phyloP scores from a whole-genome alignment of 768 basidiomycete species.

The Calocera viscosa region DNA sequence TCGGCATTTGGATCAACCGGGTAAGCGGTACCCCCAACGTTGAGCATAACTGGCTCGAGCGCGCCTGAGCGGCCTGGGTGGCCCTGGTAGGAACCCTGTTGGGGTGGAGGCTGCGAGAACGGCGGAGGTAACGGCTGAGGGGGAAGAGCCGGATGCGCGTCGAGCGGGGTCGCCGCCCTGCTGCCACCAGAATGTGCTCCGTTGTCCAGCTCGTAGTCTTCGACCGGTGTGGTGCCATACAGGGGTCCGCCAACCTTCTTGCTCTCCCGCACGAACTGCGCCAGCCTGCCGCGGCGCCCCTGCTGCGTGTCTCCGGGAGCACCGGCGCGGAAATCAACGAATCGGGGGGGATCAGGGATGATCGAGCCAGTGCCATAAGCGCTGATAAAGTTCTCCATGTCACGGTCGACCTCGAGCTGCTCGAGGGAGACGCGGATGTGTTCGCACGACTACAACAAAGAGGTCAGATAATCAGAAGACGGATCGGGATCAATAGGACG shows the following conservation, averaged over 20 bases:
- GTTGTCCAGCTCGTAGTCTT: neutral
- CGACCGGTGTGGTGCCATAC: conserved; percentile 11
- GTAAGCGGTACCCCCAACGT: conserved; percentile 55
- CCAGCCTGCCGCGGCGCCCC: conserved; percentile 33
- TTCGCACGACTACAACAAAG: conserved; percentile 66
- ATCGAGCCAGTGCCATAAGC: conserved; percentile 77
- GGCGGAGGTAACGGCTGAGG: neutral
- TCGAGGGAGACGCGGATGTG: conserved; percentile 74
- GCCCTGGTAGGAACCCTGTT: conserved; percentile 17
- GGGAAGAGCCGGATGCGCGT: neutral
- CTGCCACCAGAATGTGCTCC: neutral
- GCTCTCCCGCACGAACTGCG: neutral
- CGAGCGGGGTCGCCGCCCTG: neutral
- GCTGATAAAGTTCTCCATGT: conserved; percentile 80
- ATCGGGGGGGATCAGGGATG: conserved; percentile 78
- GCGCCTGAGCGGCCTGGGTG: conserved; percentile 33
- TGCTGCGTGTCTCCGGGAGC: conserved; percentile 38
- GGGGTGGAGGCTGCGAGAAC: conserved; percentile 15
- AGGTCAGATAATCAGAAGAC: conserved; percentile 8
- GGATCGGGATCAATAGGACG: conserved; percentile 19
- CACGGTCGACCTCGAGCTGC: conserved; percentile 73
- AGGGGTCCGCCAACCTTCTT: conserved; percentile 14
- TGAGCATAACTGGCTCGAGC: conserved; percentile 51
- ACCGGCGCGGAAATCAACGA: conserved; percentile 64
- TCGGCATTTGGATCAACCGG: conserved; percentile 52